Conservation (phyloP, 495 filamentous ascomycete genomes). For the Trichocladium uniseriatum region DNA sequence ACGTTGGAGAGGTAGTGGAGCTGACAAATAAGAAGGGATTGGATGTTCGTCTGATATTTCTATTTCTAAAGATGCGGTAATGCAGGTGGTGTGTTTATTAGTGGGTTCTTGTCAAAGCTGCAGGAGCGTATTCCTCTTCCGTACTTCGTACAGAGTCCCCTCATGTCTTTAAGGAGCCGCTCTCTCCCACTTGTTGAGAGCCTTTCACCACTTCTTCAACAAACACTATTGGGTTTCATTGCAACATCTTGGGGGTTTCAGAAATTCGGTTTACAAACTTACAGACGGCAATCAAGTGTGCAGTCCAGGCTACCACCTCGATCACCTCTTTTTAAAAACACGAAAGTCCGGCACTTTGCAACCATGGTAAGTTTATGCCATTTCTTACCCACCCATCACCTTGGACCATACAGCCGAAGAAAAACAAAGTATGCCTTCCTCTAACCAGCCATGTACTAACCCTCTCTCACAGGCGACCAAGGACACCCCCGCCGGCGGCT, state of each 20-base stretch:
- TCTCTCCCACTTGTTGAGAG: neutral
- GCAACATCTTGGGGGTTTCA: no score
- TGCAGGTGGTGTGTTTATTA: no score
- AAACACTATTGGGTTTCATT: neutral
- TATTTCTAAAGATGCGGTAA: no score
- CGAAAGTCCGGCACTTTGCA: neutral
- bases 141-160: neutral
- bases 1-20: neutral
- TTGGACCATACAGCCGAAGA: no score
- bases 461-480: conserved; percentile 7
- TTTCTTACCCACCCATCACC: no score
- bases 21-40: neutral
- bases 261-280: no score
- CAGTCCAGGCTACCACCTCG: no score
- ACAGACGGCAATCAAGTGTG: no score
- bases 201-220: neutral
- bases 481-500: conserved; percentile 2
- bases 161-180: neutral
- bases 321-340: no score
- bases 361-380: neutral
- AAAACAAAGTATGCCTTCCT: no score
- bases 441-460: neutral
- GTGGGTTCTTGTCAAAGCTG: no score
- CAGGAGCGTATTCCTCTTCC: no score
- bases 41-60: neutral